Conservation (phyloP, 768 basidiomycete species). For the Collybiopsis luxurians region DNA sequence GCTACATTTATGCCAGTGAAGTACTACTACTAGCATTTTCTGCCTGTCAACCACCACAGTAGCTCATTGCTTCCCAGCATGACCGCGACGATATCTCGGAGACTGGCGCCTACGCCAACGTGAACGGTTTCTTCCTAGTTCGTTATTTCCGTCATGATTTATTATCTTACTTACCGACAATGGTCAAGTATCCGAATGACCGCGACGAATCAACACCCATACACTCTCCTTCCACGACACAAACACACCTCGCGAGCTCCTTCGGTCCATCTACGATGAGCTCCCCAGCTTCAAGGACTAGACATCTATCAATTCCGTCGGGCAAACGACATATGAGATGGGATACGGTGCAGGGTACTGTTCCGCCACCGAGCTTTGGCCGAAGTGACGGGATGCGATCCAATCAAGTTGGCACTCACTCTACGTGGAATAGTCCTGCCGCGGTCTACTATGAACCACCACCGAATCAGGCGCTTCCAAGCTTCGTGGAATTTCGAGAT, state of each 20-base stretch:
- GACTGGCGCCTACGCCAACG: not conserved
- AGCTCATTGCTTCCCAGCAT: not conserved
- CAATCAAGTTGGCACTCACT: not conserved
- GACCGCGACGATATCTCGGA: conserved; percentile 3
- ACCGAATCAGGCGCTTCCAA: not conserved
- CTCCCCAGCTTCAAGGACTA: not conserved
- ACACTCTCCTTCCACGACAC: conserved; percentile 28
- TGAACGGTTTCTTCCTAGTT: conserved; percentile 6
- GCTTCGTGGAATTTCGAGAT: conserved; percentile 1
- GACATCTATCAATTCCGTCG: not conserved
- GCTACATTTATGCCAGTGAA: conserved; percentile 32
- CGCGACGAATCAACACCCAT: conserved; percentile 13
- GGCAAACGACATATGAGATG: not conserved
- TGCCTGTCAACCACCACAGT: not conserved
- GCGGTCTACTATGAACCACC: not conserved
- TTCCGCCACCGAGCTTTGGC: not conserved
- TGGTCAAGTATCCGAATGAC: not conserved
- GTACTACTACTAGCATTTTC: conserved; percentile 15
- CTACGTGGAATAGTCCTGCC: not conserved
- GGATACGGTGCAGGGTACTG: not conserved
- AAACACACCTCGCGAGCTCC: not conserved
- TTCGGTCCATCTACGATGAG: not conserved
- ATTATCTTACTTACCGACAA: not conserved
- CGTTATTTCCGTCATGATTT: not conserved
- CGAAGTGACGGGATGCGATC: not conserved